phyloP scores from a whole-genome alignment of 2,329 filamentous ascomycete genomes.

The Trichophyton rubrum region DNA sequence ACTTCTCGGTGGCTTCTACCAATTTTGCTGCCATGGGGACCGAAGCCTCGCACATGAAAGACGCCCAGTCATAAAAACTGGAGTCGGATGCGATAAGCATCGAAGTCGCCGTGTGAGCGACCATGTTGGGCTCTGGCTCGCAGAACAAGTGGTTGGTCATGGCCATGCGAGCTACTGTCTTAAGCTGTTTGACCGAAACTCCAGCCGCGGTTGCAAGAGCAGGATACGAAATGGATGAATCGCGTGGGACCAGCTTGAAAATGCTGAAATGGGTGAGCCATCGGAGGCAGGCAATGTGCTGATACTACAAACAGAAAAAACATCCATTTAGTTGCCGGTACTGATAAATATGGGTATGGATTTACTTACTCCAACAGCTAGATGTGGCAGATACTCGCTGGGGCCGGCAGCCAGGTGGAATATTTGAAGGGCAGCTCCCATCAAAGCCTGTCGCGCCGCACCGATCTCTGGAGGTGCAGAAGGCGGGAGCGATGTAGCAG shows the following conservation, averaged over 20 bases:
- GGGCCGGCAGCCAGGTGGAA: conserved; percentile 18
- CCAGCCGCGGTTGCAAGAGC: conserved; percentile 18
- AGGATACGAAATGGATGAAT: conserved; percentile 16
- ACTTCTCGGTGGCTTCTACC: conserved; percentile 18
- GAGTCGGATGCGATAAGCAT: conserved; percentile 29
- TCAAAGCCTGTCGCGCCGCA: conserved; percentile 13
- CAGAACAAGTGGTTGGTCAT: conserved; percentile 47
- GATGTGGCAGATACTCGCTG: conserved; percentile 12
- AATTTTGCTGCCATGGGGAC: conserved; percentile 14
- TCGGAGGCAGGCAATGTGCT: conserved; percentile 18
- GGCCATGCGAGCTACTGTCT: conserved; percentile 39
- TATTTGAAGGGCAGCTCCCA: conserved; percentile 15
- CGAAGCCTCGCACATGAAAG: conserved; percentile 33
- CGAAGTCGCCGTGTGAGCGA: conserved; percentile 46
- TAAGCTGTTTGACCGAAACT: conserved; percentile 18
- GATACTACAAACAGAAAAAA: conserved; percentile 11
- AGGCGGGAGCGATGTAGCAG: conserved; percentile 10
- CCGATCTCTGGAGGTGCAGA: conserved; percentile 9
- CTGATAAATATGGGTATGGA: not conserved
- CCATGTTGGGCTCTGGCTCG: conserved; percentile 39
- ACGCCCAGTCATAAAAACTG: conserved; percentile 38
- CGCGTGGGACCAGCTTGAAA: conserved; percentile 18
- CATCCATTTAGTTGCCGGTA: not conserved
- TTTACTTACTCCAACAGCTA: not conserved
- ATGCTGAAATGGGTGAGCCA: conserved; percentile 24